Evolutionary conservation across 1,284 basidiomycete genomes (phyloP), one percentile per base, ranked within the genome.

Genomic region (Cryptococcus sp.): DNA sequence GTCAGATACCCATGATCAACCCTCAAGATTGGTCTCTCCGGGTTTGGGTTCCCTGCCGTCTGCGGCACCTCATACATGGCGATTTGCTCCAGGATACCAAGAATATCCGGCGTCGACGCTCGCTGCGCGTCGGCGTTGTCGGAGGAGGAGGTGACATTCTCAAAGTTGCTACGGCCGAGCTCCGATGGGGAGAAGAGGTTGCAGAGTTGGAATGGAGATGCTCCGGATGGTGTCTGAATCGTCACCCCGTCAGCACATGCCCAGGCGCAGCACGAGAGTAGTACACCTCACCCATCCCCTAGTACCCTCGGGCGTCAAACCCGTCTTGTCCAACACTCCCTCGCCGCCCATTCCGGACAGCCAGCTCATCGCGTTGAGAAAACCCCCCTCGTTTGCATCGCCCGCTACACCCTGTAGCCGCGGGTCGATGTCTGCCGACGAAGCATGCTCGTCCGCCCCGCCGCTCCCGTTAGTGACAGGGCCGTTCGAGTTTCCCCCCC

Each of bases 1-100:
- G 21, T 15, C 16, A 66, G 57, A 0, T 57, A 51, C 12, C 33
- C 33, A 28, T 69, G 62, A 4, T 62, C 65, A 0, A 78, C 56
- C 9, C 73, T 62, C 12, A 78, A 59, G 15, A 78, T 53, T 0
- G 77, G 77, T 8, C 73, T 59, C 63, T 78, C 76, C 0, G 75
- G 70, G 53, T 77, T 74, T 6, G 72, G 69, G 50, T 75, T 77
- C 1, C 61, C 52, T n/a, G 56, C 46, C 2, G 68, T 74, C 35
- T 73, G 69, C 6, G 72, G 73, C 2, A 71, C 65, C 7, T 75
- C 73, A 53, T 70, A 63, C 55, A 62, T 67, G 16, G 68, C 70
- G 13, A 75, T 58, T 56, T 69, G 68, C 35, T 72, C 68, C 11
- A 75, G 57, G 24, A 73, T 64, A 12, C 61, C 50, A 49, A 64